phyloP scores from a whole-genome alignment of 2,329 filamentous ascomycete genomes.

The Westerdykella ornata region DNA sequence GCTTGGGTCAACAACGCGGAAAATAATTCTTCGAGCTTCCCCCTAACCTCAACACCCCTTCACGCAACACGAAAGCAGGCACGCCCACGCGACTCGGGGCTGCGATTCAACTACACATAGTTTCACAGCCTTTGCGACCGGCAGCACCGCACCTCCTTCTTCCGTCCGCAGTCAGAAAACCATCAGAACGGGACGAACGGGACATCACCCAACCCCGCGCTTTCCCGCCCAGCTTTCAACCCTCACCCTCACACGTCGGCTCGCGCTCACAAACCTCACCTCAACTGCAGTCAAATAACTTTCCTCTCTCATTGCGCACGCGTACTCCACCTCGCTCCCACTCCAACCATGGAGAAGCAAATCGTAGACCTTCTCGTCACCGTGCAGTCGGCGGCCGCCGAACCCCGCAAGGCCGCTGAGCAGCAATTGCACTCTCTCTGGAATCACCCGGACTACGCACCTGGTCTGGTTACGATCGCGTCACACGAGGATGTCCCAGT shows the following conservation, averaged over 20 bases:
- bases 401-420: constrained; percentile 78
- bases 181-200: too few species aligned
- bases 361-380: constrained; percentile 81
- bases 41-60: constrained; percentile 5
- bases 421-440: constrained; percentile 68
- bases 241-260: constrained; percentile 7
- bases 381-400: constrained; percentile 72
- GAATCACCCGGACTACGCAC: constrained; percentile 63
- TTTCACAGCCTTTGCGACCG: too few species aligned
- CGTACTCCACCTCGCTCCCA: background rate
- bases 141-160: too few species aligned
- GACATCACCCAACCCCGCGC: constrained; percentile 6
- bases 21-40: constrained; percentile 4
- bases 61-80: constrained; percentile 3
- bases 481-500: constrained; percentile 66
- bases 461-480: constrained; percentile 73
- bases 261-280: constrained; percentile 25
- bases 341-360: constrained; percentile 73
- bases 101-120: background rate
- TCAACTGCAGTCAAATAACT: constrained; percentile 9
- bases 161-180: too few species aligned
- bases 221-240: constrained; percentile 9
- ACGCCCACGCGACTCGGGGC: background rate
- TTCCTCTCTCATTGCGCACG: background rate
- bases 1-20: background rate